Percentiles rank a stretch among this genome's conserved stretches.
These are phyloP conservation scores for Amoebophrya sp. DNA, from an alignment of 169 alveolate species.

Conservation along the genomic window DNA sequence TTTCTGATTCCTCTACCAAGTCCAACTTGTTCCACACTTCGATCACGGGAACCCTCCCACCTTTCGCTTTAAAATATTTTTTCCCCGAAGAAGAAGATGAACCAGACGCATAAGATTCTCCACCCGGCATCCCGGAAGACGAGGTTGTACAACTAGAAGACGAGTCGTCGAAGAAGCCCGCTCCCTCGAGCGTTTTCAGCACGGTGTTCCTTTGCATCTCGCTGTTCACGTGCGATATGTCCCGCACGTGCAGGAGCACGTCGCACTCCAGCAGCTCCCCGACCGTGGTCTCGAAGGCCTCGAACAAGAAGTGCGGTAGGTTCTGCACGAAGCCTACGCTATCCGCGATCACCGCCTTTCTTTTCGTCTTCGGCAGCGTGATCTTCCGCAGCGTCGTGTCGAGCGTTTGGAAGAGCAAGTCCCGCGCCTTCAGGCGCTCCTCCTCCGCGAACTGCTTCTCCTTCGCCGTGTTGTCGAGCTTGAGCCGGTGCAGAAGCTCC, in stretches of 20 bases:
- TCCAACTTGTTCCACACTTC: background rate
- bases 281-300: background rate
- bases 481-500: background rate
- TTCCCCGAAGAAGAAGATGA: no score
- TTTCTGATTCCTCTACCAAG: background rate
- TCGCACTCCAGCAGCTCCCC: background rate
- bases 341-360: background rate
- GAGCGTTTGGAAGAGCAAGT: background rate
- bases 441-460: no score
- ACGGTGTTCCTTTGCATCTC: background rate
- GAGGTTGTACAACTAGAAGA: no score
- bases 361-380: background rate
- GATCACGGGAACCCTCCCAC: no score
- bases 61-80: no score
- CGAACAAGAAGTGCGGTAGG: background rate
- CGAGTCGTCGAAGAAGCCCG: no score
- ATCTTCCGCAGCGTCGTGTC: background rate
- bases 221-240: background rate
- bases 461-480: no score
- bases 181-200: background rate
- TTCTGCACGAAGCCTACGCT: background rate
- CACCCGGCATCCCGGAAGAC: no score
- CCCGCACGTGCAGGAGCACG: background rate
- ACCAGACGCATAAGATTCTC: no score
- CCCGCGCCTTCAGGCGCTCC: background rate